These are phyloP conservation scores for Tuber microsphaerosporum DNA, from an alignment of 495 filamentous ascomycete genomes.

Conservation along the genomic window DNA sequence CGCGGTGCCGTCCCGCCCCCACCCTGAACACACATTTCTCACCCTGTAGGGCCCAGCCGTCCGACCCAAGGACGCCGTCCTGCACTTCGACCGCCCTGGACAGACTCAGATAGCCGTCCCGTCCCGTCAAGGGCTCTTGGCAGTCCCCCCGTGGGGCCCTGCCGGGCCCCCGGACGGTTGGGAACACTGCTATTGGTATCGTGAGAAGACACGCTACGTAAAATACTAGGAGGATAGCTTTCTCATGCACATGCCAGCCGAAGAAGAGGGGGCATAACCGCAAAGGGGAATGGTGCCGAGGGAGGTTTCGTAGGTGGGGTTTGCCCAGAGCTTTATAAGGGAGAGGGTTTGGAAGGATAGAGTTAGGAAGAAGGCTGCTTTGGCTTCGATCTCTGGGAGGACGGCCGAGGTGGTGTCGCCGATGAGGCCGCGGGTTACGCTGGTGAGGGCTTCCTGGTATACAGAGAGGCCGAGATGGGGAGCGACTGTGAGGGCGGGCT, in stretches of 20 bases:
- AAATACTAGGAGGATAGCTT: slow-evolving; percentile 87
- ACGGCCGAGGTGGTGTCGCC: slow-evolving; percentile 91
- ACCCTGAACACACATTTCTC: too few species aligned
- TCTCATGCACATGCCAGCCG: slow-evolving; percentile 98
- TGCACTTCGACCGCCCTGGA: too few species aligned
- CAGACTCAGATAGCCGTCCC: too few species aligned
- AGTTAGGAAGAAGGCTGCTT: slow-evolving; percentile 72
- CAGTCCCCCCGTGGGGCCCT: too few species aligned
- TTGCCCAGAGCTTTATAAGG: slow-evolving; percentile 71
- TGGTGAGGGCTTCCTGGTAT: slow-evolving; percentile 66
- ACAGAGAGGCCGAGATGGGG: slow-evolving; percentile 68
- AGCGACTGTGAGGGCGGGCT: slow-evolving; percentile 54
- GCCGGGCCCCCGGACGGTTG: too few species aligned
- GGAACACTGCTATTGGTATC: too few species aligned
- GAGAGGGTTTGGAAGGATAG: slow-evolving; percentile 71
- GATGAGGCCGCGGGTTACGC: slow-evolving; percentile 84
- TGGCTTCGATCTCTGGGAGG: slow-evolving; percentile 74
- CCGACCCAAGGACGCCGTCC: too few species aligned
- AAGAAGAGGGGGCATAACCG: slow-evolving; percentile 91
- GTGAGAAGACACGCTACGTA: too few species aligned
- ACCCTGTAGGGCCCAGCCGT: too few species aligned
- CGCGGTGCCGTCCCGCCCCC: too few species aligned
- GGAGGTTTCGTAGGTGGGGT: slow-evolving; percentile 79
- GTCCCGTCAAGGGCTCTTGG: too few species aligned
- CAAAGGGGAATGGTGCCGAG: slow-evolving; percentile 87